These are phyloP conservation scores for Ophiostoma novo-ulmi DNA, from an alignment of 2,329 filamentous ascomycete species.

Conservation along the genomic window DNA sequence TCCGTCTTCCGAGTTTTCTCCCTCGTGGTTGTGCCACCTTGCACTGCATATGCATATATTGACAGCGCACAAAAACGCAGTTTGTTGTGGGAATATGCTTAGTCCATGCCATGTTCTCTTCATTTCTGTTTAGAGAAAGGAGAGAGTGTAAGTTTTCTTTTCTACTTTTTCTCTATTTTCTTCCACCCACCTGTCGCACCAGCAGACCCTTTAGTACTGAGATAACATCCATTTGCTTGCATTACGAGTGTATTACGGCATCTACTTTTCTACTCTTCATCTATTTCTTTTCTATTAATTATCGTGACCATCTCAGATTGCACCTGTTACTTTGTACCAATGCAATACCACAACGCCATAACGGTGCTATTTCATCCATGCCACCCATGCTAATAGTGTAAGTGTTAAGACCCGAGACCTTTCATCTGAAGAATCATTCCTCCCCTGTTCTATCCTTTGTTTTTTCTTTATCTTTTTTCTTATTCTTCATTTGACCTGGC, in stretches of 20 bases:
- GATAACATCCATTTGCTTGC: neutral
- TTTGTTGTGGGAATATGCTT: neutral
- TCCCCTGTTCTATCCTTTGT: neutral
- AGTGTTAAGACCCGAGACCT: neutral
- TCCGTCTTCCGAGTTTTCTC: neutral
- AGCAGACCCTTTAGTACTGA: neutral
- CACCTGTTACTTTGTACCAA: neutral
- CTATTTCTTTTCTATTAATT: neutral
- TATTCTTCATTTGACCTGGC: neutral
- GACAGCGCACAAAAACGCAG: slow-evolving; percentile 9
- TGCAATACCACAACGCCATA: neutral
- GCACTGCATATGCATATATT: slow-evolving; percentile 4
- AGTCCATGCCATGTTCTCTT: neutral
- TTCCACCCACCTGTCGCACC: neutral
- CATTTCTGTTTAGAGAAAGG: neutral
- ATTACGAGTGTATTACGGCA: neutral
- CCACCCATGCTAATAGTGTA: neutral
- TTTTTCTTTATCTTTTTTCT: neutral
- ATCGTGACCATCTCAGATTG: neutral
- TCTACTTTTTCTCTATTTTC: neutral
- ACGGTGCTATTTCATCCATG: neutral
- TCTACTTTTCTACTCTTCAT: neutral
- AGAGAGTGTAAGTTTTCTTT: neutral
- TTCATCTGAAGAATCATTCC: too few species aligned
- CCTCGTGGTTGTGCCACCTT: slow-evolving; percentile 13